These are phyloP conservation scores for Monilinia fructigena DNA, from an alignment of 2,329 filamentous ascomycete genomes.

Conservation along the genomic window DNA sequence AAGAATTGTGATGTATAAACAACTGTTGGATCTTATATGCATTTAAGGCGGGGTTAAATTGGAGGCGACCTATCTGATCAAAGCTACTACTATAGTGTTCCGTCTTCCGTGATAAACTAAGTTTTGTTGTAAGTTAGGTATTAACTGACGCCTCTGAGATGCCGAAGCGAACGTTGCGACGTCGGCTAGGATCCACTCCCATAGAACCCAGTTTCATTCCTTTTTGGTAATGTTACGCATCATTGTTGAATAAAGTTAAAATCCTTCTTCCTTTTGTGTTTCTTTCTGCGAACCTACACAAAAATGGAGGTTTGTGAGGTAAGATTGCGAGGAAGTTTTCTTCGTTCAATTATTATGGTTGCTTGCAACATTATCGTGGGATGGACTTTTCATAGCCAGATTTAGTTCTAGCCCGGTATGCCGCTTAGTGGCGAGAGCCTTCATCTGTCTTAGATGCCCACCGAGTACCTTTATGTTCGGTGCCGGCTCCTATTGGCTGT, in stretches of 20 bases:
- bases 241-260: neutral
- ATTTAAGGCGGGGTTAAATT: neutral
- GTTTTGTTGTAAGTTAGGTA: neutral
- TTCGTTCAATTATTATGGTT: neutral
- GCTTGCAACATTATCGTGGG: neutral
- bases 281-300: neutral
- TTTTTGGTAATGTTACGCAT: neutral
- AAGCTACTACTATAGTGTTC: neutral
- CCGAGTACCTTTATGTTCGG: conserved; percentile 10
- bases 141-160: conserved; percentile 7
- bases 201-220: neutral
- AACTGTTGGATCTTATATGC: neutral
- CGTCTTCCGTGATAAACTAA: neutral
- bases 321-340: neutral
- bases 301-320: neutral
- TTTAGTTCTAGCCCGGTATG: neutral
- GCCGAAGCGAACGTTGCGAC: conserved; percentile 14
- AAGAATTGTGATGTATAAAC: neutral
- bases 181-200: neutral
- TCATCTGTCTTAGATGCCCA: neutral
- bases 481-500: neutral
- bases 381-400: neutral
- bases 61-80: neutral
- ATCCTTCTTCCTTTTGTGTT: neutral
- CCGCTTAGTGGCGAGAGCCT: neutral